These are phyloP conservation scores for Xylaria sp. DNA, from an alignment of 2,329 filamentous ascomycete species.

Conservation along the genomic window DNA sequence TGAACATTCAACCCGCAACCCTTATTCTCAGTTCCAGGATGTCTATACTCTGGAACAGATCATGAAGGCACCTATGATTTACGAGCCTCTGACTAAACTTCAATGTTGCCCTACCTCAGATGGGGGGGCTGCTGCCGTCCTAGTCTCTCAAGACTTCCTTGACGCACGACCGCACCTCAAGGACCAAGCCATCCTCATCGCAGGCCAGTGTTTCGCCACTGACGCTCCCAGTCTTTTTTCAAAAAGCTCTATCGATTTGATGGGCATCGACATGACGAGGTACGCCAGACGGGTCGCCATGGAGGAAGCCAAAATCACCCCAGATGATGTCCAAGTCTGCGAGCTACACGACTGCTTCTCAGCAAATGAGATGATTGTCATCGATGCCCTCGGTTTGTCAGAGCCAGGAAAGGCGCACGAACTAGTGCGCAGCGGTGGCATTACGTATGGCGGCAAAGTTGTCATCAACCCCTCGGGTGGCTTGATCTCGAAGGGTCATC, in stretches of 20 bases:
- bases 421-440: constrained; percentile 85
- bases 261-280: constrained; percentile 87
- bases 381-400: constrained; percentile 85
- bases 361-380: constrained; percentile 89
- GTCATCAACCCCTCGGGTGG: constrained; percentile 95
- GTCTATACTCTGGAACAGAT: constrained; percentile 91
- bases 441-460: constrained; percentile 87
- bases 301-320: constrained; percentile 74
- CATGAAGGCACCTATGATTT: constrained; percentile 78
- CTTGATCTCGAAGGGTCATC: constrained; percentile 95
- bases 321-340: constrained; percentile 80
- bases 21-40: constrained; percentile 96
- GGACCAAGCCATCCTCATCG: constrained; percentile 85
- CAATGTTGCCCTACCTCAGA: constrained; percentile 98
- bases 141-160: constrained; percentile 90
- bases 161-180: constrained; percentile 84
- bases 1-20: constrained; percentile 88
- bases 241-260: constrained; percentile 82
- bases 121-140: constrained; percentile 85
- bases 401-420: constrained; percentile 89
- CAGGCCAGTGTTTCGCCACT: constrained; percentile 87
- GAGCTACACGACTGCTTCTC: constrained; percentile 98
- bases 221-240: constrained; percentile 85
- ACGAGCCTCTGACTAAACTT: constrained; percentile 92
- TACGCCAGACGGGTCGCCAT: constrained; percentile 76